Base-by-base conservation (phyloP, 1,284 basidiomycete species). In the Leccinum angustisporum region DNA sequence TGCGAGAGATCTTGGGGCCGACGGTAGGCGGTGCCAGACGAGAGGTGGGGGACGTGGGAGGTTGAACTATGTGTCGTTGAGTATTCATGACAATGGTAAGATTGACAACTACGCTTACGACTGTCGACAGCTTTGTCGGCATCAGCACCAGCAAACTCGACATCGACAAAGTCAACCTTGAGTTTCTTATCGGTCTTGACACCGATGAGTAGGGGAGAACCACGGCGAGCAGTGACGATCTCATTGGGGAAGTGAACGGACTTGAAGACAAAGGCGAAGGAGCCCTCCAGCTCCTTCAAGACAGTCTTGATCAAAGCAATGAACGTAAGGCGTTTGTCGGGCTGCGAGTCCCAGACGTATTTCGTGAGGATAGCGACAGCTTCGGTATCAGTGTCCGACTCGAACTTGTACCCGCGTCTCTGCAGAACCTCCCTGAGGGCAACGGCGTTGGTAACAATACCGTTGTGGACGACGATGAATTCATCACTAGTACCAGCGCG, bases 261-360 rank as follows among this genome's bases (percentile, higher is more conserved):
- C 82, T 98, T 99, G 92, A 99, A 98, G 70, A 98, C 96, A 77
- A 99, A 98, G n/a, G 97, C 97, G 72, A 99, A 99, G 9, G 97
- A 98, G 58, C 97, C 97, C 80, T 99, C 95, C 55, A 99, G 87
- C 79, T 99, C 97, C 82, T 97, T 98, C 74, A 99, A 81, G 58
- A 98, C 95, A 50, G 93, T 87, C 86, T 98, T 98, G 84, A 98
- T 82, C 66, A 99, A 85, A 59, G 90, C 87, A 64, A 92, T 95
- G 80, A 99, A 99, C 64, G 87, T 90, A 68, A 95, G 82, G 66
- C 91, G 87, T 81, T 95, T 95, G 76, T 90, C 89, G 54, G 91
- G 88, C 70, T 95, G 93, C 55, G 91, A 91, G 80, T 99, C 97
- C 80, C 92, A 99, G 68, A 99, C 87, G 79, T 98, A 99, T 82